phyloP scores from a whole-genome alignment of 768 basidiomycete species.

The Termitomyces sp. region DNA sequence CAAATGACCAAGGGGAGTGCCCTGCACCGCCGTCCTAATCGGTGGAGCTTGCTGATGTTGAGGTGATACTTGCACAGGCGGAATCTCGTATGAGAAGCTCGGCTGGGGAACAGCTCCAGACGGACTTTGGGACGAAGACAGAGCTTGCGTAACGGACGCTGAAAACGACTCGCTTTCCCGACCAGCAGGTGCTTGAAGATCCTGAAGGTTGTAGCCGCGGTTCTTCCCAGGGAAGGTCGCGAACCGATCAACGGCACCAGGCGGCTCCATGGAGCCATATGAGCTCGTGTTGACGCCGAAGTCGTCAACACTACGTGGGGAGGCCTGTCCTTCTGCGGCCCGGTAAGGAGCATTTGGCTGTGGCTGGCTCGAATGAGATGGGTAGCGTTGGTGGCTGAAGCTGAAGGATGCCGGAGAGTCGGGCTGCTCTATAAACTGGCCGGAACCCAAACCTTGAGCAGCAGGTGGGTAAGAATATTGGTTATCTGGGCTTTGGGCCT shows the following conservation, averaged over 20 bases:
- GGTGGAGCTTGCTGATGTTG: slow-evolving; percentile 33
- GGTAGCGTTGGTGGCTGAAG: slow-evolving; percentile 6
- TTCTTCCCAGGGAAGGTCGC: slow-evolving; percentile 62
- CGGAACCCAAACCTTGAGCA: slow-evolving; percentile 22
- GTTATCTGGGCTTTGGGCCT: neutral
- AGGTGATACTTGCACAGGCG: slow-evolving; percentile 19
- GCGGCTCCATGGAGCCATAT: slow-evolving; percentile 16
- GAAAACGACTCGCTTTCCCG: slow-evolving; percentile 30
- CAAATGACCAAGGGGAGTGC: neutral
- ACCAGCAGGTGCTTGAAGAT: slow-evolving; percentile 18
- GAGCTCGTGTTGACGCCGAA: slow-evolving; percentile 29
- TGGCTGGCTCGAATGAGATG: slow-evolving; percentile 7
- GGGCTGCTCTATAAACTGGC: slow-evolving; percentile 23
- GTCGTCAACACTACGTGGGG: slow-evolving; percentile 31
- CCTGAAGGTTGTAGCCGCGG: slow-evolving; percentile 23
- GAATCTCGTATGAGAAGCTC: slow-evolving; percentile 2
- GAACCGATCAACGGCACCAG: slow-evolving; percentile 43
- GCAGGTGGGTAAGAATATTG: slow-evolving; percentile 20
- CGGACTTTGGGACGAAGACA: slow-evolving; percentile 13
- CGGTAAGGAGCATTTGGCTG: slow-evolving; percentile 9
- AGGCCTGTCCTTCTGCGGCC: slow-evolving; percentile 1
- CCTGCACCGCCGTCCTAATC: slow-evolving; percentile 19
- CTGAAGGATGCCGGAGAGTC: slow-evolving; percentile 11
- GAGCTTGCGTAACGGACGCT: slow-evolving; percentile 30
- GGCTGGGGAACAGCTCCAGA: slow-evolving; percentile 2